Percentiles rank a stretch among this genome's conserved stretches.
These are phyloP conservation scores for Delonix regia DNA, from an alignment of 306 rosid genomes.

Conservation along the genomic window DNA sequence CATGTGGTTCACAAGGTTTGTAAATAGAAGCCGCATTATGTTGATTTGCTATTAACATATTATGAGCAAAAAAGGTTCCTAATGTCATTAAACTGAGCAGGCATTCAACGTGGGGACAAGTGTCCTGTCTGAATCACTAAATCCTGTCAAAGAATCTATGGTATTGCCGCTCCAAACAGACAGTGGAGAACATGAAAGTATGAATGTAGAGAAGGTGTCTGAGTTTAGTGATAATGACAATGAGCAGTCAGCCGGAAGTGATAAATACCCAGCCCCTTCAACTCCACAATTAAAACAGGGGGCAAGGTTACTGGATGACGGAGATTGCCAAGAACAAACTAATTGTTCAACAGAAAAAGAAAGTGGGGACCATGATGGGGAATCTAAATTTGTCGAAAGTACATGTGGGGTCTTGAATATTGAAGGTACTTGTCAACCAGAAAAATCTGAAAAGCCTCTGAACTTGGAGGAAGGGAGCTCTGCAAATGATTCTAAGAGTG, in stretches of 20 bases:
- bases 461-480: constrained; percentile 59
- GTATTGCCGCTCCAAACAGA: constrained; percentile 59
- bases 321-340: constrained; percentile 85
- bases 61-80: constrained; percentile 40
- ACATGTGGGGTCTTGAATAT: constrained; percentile 50
- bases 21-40: constrained; percentile 17
- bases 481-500: constrained; percentile 50
- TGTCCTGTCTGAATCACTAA: constrained; percentile 50
- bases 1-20: constrained; percentile 98
- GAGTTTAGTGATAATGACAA: constrained; percentile 46
- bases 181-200: constrained; percentile 37
- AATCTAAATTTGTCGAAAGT: constrained; percentile 78
- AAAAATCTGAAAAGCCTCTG: constrained; percentile 41
- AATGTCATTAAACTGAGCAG: constrained; percentile 56
- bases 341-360: constrained; percentile 74
- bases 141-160: constrained; percentile 65
- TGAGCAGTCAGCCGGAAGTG: constrained; percentile 63
- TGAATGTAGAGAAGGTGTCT: constrained; percentile 40
- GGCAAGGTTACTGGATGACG: constrained; percentile 65
- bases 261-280: constrained; percentile 92
- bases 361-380: constrained; percentile 67
- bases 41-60: constrained; percentile 13
- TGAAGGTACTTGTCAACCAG: constrained; percentile 48
- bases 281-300: constrained; percentile 88
- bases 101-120: constrained; percentile 78